These are phyloP conservation scores for Macroventuria anomochaeta DNA, from an alignment of 2,329 filamentous ascomycete genomes.

Conservation along the genomic window DNA sequence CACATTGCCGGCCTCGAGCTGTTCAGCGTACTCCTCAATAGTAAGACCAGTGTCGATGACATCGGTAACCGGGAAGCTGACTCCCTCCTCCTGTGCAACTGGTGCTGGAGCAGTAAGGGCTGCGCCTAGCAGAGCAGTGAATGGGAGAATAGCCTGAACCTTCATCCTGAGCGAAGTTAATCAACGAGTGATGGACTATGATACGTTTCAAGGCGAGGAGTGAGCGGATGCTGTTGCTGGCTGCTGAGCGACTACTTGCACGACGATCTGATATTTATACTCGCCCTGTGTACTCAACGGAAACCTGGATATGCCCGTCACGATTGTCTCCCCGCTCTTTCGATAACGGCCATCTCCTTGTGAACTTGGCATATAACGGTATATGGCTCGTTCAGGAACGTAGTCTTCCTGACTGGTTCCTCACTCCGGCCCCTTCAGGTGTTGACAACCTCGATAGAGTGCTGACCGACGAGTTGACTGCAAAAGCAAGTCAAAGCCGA, in stretches of 20 bases:
- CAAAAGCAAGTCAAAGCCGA: neutral
- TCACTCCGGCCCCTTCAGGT: constrained; percentile 2
- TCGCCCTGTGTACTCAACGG: neutral
- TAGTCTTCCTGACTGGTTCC: constrained; percentile 8
- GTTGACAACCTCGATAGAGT: constrained; percentile 1
- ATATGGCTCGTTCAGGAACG: constrained; percentile 12
- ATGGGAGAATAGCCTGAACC: constrained; percentile 26
- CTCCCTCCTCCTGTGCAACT: constrained; percentile 14
- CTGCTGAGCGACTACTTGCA: neutral
- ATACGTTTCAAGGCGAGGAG: neutral
- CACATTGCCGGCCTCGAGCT: constrained; percentile 25
- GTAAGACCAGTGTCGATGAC: constrained; percentile 32
- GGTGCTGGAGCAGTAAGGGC: constrained; percentile 25
- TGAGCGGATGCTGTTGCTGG: neutral
- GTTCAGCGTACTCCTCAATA: constrained; percentile 31
- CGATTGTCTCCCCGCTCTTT: neutral
- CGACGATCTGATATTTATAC: constrained; percentile 2
- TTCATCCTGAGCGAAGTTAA: constrained; percentile 24
- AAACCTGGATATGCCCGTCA: neutral
- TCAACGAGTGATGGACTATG: neutral
- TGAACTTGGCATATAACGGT: constrained; percentile 17
- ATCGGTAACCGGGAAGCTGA: constrained; percentile 38
- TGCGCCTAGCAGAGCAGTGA: constrained; percentile 24
- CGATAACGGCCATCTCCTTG: neutral
- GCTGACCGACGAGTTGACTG: constrained; percentile 9